Percentiles rank a stretch among this genome's conserved stretches.
Evolutionary conservation across 768 basidiomycete genomes (phyloP).

Genomic region (Boletus vinaceobasis): DNA sequence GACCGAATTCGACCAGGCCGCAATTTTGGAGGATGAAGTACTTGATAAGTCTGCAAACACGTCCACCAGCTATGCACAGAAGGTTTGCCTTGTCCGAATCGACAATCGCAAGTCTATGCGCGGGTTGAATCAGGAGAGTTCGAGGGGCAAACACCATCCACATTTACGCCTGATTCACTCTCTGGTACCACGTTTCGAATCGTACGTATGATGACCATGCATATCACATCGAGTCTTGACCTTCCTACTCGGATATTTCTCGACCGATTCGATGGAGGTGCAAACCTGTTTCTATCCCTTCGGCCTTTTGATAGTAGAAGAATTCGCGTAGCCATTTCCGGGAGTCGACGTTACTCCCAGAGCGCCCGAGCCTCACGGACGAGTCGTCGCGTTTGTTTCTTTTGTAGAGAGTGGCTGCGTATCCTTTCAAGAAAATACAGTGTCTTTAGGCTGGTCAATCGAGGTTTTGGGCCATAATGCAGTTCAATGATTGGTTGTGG

Average conservation of each 20-base stretch:
- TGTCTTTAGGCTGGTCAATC: not conserved
- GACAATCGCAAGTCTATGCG: not conserved
- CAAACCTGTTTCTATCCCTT: not conserved
- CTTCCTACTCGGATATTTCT: not conserved
- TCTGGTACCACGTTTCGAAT: not conserved
- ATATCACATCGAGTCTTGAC: too few relatives aligned
- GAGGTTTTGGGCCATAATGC: not conserved
- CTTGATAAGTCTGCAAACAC: not conserved
- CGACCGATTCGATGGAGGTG: not conserved
- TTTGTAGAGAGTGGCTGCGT: not conserved
- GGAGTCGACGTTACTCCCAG: not conserved
- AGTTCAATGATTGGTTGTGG: not conserved
- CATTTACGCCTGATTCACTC: not conserved
- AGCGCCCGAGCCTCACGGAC: not conserved
- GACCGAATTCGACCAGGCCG: too few relatives aligned
- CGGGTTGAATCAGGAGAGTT: too few relatives aligned
- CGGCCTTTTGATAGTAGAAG: not conserved
- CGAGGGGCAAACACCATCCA: too few relatives aligned
- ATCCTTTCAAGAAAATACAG: not conserved
- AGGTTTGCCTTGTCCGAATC: not conserved
- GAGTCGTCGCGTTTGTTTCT: not conserved
- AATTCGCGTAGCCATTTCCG: not conserved
- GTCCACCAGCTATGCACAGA: too few relatives aligned
- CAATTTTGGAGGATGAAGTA: not conserved
- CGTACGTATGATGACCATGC: not conserved